Evolutionary conservation across 257 asterid genomes (phyloP).

Genomic region (Cruciata laevipes): DNA sequence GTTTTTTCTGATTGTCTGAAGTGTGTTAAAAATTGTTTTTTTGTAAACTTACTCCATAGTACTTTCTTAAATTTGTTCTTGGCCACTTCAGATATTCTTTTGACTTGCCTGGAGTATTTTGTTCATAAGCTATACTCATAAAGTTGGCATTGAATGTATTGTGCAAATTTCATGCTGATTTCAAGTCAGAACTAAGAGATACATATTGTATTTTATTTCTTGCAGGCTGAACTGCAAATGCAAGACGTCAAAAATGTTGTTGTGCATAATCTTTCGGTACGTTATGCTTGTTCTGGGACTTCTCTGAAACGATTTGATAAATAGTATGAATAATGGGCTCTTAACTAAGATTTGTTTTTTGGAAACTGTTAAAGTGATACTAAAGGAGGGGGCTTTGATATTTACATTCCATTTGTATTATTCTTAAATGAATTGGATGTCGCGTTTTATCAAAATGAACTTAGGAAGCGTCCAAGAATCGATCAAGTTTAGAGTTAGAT

Average conservation of each 20-base stretch:
- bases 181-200: background rate
- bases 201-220: slow-evolving; percentile 7
- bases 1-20: background rate
- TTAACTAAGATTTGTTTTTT: background rate
- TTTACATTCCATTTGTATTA: background rate
- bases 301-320: slow-evolving; percentile 1
- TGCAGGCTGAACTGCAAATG: slow-evolving; percentile 95
- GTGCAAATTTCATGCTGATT: background rate
- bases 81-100: background rate
- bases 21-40: background rate
- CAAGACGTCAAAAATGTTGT: slow-evolving; percentile 77
- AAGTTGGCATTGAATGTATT: background rate
- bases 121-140: background rate
- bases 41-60: background rate
- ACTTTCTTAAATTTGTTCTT: background rate
- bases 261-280: slow-evolving; percentile 89
- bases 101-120: background rate
- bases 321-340: background rate
- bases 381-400: background rate
- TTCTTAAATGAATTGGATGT: background rate
- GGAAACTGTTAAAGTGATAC: background rate
- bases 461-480: background rate
- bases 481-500: background rate
- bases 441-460: background rate
- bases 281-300: slow-evolving; percentile 17